These are phyloP conservation scores for Triticum dicoccoides DNA, from an alignment of 176 grass and related monocot species.

Conservation along the genomic window DNA sequence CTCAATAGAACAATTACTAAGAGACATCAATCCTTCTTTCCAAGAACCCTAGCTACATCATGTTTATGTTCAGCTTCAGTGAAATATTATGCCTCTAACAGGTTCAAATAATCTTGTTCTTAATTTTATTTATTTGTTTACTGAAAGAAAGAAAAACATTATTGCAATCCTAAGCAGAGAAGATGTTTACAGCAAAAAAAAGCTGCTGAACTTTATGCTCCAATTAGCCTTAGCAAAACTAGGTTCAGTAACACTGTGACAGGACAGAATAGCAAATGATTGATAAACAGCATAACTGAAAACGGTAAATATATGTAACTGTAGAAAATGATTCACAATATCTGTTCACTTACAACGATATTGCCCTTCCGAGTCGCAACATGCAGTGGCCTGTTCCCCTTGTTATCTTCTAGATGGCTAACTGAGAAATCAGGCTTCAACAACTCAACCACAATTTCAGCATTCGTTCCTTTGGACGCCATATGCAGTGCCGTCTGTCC, in stretches of 20 bases:
- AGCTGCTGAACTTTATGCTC: background rate
- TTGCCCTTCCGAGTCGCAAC: conserved; percentile 87
- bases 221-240: background rate
- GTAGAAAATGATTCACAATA: background rate
- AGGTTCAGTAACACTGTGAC: background rate
- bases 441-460: conserved; percentile 64
- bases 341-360: conserved; percentile 44
- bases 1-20: background rate
- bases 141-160: background rate
- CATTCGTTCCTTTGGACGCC: conserved; percentile 86
- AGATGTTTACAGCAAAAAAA: background rate
- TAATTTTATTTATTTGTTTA: background rate
- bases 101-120: background rate
- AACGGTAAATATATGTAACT: background rate
- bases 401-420: conserved; percentile 69
- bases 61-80: background rate
- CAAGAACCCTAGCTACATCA: background rate
- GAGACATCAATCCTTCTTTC: background rate
- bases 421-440: conserved; percentile 64
- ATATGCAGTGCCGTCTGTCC: conserved; percentile 92
- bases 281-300: background rate
- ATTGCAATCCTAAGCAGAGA: background rate
- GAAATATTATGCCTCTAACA: background rate
- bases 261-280: background rate
- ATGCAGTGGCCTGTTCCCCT: conserved; percentile 86